phyloP scores from a whole-genome alignment of 176 grass and related monocot genomes.

The Musa troglodytarum region DNA sequence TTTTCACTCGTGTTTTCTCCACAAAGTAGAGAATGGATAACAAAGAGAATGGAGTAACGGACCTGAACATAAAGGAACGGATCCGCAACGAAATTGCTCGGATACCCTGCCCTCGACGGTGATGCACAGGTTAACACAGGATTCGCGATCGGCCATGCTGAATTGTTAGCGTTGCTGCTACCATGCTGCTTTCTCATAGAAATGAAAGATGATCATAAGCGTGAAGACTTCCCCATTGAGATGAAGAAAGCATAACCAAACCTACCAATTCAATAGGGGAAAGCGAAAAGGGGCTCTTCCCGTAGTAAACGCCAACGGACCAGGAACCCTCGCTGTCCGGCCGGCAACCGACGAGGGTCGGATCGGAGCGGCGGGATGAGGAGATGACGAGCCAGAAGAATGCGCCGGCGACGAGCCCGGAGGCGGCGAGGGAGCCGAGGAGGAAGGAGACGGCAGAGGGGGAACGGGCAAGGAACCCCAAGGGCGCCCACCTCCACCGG shows the following conservation, averaged over 20 bases:
- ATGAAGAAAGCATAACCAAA: background rate
- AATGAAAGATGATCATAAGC: slow-evolving; percentile 13
- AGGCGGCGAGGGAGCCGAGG: slow-evolving; percentile 16
- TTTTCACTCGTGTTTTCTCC: background rate
- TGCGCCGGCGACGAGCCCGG: slow-evolving; percentile 38
- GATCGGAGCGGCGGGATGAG: slow-evolving; percentile 58
- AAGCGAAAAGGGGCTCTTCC: slow-evolving; percentile 67
- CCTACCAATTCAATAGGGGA: slow-evolving; percentile 85
- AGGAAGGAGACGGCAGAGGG: slow-evolving; percentile 47
- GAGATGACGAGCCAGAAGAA: slow-evolving; percentile 82
- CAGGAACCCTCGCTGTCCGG: slow-evolving; percentile 92
- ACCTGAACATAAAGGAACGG: slow-evolving; percentile 89
- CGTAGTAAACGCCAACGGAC: slow-evolving; percentile 86
- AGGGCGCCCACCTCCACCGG: background rate
- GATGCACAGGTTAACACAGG: slow-evolving; percentile 79
- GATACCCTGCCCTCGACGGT: slow-evolving; percentile 49
- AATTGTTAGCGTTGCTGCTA: slow-evolving; percentile 64
- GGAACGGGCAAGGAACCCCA: slow-evolving; percentile 7
- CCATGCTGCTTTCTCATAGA: slow-evolving; percentile 44
- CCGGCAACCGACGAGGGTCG: slow-evolving; percentile 35
- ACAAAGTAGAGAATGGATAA: background rate
- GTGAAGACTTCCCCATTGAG: background rate
- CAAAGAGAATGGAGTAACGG: slow-evolving; percentile 2
- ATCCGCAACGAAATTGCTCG: slow-evolving; percentile 93
- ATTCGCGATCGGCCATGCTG: slow-evolving; percentile 96